Evolutionary conservation across 108 stramenopile genomes (phyloP).

Genomic region (Aurantiochytrium sp.): DNA sequence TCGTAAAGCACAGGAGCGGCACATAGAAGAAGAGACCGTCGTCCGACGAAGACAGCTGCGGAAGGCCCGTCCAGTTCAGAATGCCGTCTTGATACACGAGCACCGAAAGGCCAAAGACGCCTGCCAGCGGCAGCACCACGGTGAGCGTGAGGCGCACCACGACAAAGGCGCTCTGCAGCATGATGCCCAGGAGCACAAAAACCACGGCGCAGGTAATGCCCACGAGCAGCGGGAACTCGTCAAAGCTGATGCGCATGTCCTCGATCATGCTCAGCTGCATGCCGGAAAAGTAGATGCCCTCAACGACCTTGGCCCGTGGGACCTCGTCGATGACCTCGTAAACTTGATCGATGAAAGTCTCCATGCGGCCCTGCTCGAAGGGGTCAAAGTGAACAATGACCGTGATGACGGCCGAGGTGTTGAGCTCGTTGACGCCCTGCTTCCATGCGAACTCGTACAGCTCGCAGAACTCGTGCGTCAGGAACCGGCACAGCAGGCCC

Average conservation of each 20-base stretch:
- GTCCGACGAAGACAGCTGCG: not conserved
- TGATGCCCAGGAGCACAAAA: conserved; percentile 37
- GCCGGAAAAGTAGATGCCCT: not conserved
- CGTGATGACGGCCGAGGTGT: not conserved
- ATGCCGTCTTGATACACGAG: conserved; percentile 51
- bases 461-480: not conserved
- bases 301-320: not conserved
- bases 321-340: not conserved
- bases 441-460: conserved; percentile 8
- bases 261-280: conserved; percentile 22
- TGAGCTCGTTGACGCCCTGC: not conserved
- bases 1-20: conserved; percentile 53
- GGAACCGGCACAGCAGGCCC: not conserved
- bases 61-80: conserved; percentile 30
- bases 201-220: conserved; percentile 25
- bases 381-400: not conserved
- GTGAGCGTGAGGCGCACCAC: conserved; percentile 49
- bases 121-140: conserved; percentile 42
- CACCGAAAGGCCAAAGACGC: conserved; percentile 49
- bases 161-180: conserved; percentile 46
- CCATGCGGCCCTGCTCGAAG: conserved; percentile 3
- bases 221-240: not conserved
- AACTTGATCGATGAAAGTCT: not conserved
- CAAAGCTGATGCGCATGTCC: conserved; percentile 25
- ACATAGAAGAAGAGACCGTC: conserved; percentile 49